phyloP scores from a whole-genome alignment of 768 basidiomycete genomes.

The Aureoboletus auriporus region DNA sequence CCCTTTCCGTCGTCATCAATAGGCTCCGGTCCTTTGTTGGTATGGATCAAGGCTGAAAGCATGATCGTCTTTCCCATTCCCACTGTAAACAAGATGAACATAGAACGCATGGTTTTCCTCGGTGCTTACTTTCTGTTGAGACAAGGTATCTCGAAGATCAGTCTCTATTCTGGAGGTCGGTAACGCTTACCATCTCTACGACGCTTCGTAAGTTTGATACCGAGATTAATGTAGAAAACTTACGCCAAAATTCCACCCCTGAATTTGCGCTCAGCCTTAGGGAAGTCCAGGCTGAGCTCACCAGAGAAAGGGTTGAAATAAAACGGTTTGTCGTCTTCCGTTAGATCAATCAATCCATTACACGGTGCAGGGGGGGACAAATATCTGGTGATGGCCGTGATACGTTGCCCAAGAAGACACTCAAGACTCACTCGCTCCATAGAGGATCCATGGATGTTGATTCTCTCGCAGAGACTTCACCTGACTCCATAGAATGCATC shows the following conservation, averaged over 20 bases:
- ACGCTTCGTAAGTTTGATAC: slow-evolving; percentile 6
- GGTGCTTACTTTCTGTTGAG: slow-evolving; percentile 46
- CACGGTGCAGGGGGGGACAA: slow-evolving; percentile 60
- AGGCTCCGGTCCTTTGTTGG: slow-evolving; percentile 51
- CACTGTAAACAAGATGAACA: slow-evolving; percentile 45
- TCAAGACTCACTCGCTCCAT: slow-evolving; percentile 76
- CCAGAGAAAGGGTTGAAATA: slow-evolving; percentile 93
- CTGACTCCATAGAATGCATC: slow-evolving; percentile 88
- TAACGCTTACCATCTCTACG: slow-evolving; percentile 33
- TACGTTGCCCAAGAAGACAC: neutral
- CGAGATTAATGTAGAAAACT: slow-evolving; percentile 26
- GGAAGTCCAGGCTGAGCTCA: slow-evolving; percentile 82
- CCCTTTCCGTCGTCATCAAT: slow-evolving; percentile 25
- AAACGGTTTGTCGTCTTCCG: slow-evolving; percentile 72
- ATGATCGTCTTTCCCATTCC: slow-evolving; percentile 97
- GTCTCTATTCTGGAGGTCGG: neutral
- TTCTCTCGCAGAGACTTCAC: slow-evolving; percentile 64
- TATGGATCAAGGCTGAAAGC: slow-evolving; percentile 86
- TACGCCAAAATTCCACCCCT: slow-evolving; percentile 90
- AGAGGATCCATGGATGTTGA: slow-evolving; percentile 83
- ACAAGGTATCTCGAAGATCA: slow-evolving; percentile 7
- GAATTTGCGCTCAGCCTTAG: slow-evolving; percentile 71
- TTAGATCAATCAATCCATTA: slow-evolving; percentile 68
- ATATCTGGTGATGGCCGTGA: slow-evolving; percentile 48
- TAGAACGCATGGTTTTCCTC: neutral